These are phyloP conservation scores for Wickerhamiella infanticola DNA, from an alignment of 1,139 yeast genomes.

Conservation along the genomic window DNA sequence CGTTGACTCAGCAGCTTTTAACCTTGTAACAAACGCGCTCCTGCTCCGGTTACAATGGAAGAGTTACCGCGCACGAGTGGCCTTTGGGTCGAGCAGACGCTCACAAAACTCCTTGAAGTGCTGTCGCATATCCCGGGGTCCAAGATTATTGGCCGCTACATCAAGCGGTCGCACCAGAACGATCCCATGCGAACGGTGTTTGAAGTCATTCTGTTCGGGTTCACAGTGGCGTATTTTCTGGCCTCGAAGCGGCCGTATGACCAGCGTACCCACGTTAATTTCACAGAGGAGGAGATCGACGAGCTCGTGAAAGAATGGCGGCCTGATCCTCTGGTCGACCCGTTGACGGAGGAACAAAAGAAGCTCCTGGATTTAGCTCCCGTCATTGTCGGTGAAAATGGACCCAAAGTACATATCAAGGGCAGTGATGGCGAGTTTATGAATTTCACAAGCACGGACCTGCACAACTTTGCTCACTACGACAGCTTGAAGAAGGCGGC, in stretches of 20 bases:
- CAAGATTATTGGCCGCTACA: constrained; percentile 53
- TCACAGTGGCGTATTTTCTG: constrained; percentile 74
- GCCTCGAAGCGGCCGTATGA: constrained; percentile 68
- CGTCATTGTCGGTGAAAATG: constrained; percentile 41
- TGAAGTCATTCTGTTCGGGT: constrained; percentile 62
- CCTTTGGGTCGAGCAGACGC: constrained; percentile 16
- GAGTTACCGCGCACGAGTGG: constrained; percentile 15
- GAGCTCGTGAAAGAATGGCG: constrained; percentile 82
- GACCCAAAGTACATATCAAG: constrained; percentile 32
- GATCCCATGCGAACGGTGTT: constrained; percentile 85
- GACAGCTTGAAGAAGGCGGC: constrained; percentile 40
- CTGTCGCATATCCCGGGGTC: constrained; percentile 58
- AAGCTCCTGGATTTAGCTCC: constrained; percentile 57
- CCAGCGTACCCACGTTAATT: constrained; percentile 52
- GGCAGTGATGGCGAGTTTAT: constrained; percentile 17
- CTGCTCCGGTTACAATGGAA: constrained; percentile 7
- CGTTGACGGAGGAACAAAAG: constrained; percentile 35
- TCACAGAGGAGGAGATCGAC: constrained; percentile 57
- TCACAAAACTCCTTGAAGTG: constrained; percentile 15
- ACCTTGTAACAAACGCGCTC: background rate
- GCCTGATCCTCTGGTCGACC: constrained; percentile 65
- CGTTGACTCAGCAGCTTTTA: too few species aligned
- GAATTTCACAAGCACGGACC: constrained; percentile 27
- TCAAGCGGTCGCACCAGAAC: constrained; percentile 77
- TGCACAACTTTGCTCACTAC: constrained; percentile 47